Percentiles rank a stretch among this genome's conserved stretches.
phyloP scores from a whole-genome alignment of 768 basidiomycete species.

The Tubosaeta sp. region DNA sequence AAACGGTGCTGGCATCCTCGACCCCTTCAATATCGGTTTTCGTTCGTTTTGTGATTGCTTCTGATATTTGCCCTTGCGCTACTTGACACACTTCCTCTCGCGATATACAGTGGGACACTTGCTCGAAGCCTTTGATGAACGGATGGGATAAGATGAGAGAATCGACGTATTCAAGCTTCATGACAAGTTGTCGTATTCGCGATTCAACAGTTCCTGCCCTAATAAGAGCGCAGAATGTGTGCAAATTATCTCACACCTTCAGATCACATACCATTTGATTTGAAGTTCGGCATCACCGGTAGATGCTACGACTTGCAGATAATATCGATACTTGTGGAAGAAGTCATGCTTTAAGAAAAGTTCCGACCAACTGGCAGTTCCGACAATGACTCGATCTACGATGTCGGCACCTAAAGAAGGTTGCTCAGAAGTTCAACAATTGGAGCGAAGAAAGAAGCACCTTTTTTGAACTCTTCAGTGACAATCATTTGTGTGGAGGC shows the following conservation, averaged over 20 bases:
- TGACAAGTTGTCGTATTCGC: slow-evolving; percentile 89
- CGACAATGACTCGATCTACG: slow-evolving; percentile 87
- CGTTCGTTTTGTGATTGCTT: slow-evolving; percentile 65
- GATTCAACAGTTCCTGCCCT: slow-evolving; percentile 99
- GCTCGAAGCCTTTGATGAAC: slow-evolving; percentile 91
- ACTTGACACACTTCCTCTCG: slow-evolving; percentile 87
- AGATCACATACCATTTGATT: slow-evolving; percentile 75
- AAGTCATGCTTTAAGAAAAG: slow-evolving; percentile 96
- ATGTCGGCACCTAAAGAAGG: slow-evolving; percentile 74
- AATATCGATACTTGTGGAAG: slow-evolving; percentile 95
- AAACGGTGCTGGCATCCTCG: slow-evolving; percentile 73
- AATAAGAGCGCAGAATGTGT: slow-evolving; percentile 10
- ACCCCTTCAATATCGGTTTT: slow-evolving; percentile 75
- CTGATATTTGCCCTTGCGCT: slow-evolving; percentile 82
- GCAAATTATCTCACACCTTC: not conserved
- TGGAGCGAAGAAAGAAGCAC: slow-evolving; percentile 32
- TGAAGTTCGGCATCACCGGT: slow-evolving; percentile 81
- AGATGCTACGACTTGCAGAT: slow-evolving; percentile 92
- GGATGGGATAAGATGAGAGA: slow-evolving; percentile 90
- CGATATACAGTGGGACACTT: slow-evolving; percentile 74
- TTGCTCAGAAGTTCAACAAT: slow-evolving; percentile 10
- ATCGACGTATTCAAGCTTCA: slow-evolving; percentile 97
- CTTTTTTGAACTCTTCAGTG: slow-evolving; percentile 93
- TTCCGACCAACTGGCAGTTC: slow-evolving; percentile 83
- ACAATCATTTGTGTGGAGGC: slow-evolving; percentile 94